phyloP scores from a whole-genome alignment of 768 basidiomycete species.

The Mycena vulgaris region DNA sequence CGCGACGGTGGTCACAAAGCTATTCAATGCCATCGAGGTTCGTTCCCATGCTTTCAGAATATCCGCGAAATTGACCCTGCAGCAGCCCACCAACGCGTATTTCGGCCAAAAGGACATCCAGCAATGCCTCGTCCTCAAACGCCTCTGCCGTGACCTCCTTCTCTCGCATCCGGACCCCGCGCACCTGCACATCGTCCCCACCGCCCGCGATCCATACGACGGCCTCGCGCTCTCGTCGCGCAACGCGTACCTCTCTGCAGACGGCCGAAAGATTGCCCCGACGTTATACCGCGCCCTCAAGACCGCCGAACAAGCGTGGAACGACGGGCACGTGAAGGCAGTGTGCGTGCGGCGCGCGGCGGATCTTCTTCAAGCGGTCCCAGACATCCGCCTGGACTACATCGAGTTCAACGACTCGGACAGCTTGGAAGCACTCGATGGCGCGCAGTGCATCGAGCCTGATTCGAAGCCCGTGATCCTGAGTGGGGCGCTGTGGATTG shows the following conservation, averaged over 20 bases:
- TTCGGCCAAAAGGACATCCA: slow-evolving; percentile 99
- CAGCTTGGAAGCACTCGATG: slow-evolving; percentile 76
- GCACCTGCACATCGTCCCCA: slow-evolving; percentile 90
- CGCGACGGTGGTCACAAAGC: slow-evolving; percentile 93
- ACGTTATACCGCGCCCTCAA: slow-evolving; percentile 80
- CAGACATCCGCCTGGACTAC: slow-evolving; percentile 84
- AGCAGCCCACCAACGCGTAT: slow-evolving; percentile 90
- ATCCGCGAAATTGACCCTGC: background rate
- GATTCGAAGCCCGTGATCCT: slow-evolving; percentile 68
- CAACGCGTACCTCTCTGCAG: slow-evolving; percentile 82
- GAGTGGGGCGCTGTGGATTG: slow-evolving; percentile 91
- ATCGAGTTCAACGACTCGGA: slow-evolving; percentile 89
- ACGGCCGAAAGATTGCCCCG: slow-evolving; percentile 78
- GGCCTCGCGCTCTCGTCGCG: slow-evolving; percentile 92
- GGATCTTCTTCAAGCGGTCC: too few relatives aligned
- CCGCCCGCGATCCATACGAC: slow-evolving; percentile 75
- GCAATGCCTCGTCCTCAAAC: slow-evolving; percentile 89
- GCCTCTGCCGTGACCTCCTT: slow-evolving; percentile 84
- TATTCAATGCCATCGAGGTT: slow-evolving; percentile 94
- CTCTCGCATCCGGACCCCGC: slow-evolving; percentile 81
- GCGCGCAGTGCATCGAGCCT: slow-evolving; percentile 44
- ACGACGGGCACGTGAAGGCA: slow-evolving; percentile 61
- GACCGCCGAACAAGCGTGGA: slow-evolving; percentile 72
- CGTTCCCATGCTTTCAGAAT: slow-evolving; percentile 39
- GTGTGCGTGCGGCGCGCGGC: slow-evolving; percentile 64